phyloP scores from a whole-genome alignment of 2,329 filamentous ascomycete species.

The Colletotrichum destructivum region DNA sequence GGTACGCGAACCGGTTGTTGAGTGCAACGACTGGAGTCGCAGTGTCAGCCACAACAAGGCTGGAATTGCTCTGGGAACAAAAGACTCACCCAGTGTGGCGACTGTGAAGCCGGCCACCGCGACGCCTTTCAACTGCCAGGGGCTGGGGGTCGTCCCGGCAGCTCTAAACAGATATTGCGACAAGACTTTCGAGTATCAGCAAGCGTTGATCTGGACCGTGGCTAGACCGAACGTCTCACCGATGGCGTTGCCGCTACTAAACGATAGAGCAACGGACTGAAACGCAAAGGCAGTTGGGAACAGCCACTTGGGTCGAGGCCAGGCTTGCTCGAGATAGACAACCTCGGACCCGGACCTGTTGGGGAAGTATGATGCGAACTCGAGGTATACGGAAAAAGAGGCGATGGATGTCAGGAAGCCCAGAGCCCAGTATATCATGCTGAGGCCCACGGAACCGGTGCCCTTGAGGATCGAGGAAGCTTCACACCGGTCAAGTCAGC shows the following conservation, averaged over 20 bases:
- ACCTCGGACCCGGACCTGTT: slow-evolving; percentile 76
- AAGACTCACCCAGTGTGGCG: background rate
- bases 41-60: background rate
- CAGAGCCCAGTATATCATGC: slow-evolving; percentile 75
- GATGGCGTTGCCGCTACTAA: background rate
- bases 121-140: background rate
- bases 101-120: background rate
- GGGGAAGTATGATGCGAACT: slow-evolving; percentile 76
- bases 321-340: slow-evolving; percentile 78
- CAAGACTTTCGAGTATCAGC: background rate
- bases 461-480: slow-evolving; percentile 63
- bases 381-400: slow-evolving; percentile 72
- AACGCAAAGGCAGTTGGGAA: background rate
- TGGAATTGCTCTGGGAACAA: no score
- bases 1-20: background rate
- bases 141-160: background rate
- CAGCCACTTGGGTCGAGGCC: slow-evolving; percentile 73
- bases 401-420: slow-evolving; percentile 71
- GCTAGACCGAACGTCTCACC: background rate
- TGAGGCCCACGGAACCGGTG: slow-evolving; percentile 73
- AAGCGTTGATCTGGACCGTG: background rate
- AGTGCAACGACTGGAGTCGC: background rate
- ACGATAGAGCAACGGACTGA: background rate
- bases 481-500: slow-evolving; percentile 59
- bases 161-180: background rate